These are phyloP conservation scores for Agarophyton chilense DNA, from an alignment of 23 red algal genomes.

Conservation along the genomic window DNA sequence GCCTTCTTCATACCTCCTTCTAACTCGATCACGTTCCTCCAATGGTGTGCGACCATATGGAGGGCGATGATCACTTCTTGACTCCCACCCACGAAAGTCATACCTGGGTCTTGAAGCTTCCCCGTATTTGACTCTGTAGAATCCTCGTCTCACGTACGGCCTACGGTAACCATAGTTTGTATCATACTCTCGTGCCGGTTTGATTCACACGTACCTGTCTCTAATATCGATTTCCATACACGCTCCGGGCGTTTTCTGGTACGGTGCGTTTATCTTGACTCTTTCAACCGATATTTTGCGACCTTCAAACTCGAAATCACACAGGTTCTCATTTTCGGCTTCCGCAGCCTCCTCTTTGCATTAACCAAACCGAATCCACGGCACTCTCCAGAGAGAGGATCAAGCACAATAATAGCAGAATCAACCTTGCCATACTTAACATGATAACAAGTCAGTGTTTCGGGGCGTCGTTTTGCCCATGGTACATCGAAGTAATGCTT, in stretches of 20 bases:
- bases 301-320: constrained; percentile 73
- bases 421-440: constrained; percentile 66
- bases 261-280: constrained; percentile 53
- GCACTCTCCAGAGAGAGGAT: constrained; percentile 66
- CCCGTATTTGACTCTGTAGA: constrained; percentile 18
- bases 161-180: constrained; percentile 21
- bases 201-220: constrained; percentile 58
- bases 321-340: constrained; percentile 46
- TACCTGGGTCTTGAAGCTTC: constrained; percentile 35
- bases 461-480: neutral
- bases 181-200: constrained; percentile 52
- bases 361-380: constrained; percentile 76
- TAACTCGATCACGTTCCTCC: constrained; percentile 49
- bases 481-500: constrained; percentile 21
- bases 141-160: constrained; percentile 29
- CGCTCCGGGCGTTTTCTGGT: constrained; percentile 52
- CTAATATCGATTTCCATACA: constrained; percentile 71
- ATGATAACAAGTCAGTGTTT: neutral
- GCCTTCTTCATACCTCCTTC: constrained; percentile 51
- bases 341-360: constrained; percentile 37
- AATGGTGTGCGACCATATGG: constrained; percentile 23
- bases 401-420: constrained; percentile 61
- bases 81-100: constrained; percentile 27
- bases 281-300: constrained; percentile 62
- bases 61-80: constrained; percentile 35